Base-by-base conservation (phyloP, 257 asterid genomes). In the Solanum raphanifolium region DNA sequence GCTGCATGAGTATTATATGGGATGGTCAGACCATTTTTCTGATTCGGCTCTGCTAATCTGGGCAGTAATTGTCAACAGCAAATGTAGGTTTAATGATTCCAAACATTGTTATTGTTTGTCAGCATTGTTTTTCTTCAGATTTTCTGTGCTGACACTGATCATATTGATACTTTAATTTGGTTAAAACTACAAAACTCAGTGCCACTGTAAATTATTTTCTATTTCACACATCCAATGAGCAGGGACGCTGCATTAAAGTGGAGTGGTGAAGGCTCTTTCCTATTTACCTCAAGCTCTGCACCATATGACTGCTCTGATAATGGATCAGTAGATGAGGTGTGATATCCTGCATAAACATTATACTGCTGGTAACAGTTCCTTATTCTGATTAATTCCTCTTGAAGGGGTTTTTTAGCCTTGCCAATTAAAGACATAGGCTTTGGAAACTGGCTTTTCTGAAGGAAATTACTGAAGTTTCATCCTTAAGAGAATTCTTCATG, bases 231-330 rank as follows among this genome's bases (percentile, higher is more conserved):
- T 81, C 29, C 81, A 83, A 82, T 68, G 38, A 86, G 88, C 92
- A 97, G 99, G 92, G 98, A 94, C 81, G 99, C 99, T 74, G 93
- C 96, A 69, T 92, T 94, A 83, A 93, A 88, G 55, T 97, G 99
- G 99, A 94, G 90, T 58, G 99, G 99, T 73, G 98, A 96, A 91
- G 99, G 99, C 72, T 92, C 98, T 87, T 97, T 97, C 92, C 88
- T 97, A 21, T 95, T 97, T 88, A 97, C 98, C 88, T 97, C 99
- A 78, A 96, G 99, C 92, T 96, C 99, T 27, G 99, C 98, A 86
- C 97, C 94, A 41, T 97, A 93, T 89, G 98, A 96, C 92, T 93
- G 99, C 96, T 91, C 87, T 29, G 95, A 97, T 88, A 96, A 96
- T 88, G 99, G 99, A 86, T 74, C 89, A 71, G 93, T 98, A 90